Evolutionary conservation across 306 rosid genomes (phyloP), one percentile per base, ranked within the genome.

Genomic region (Corylus avellana): DNA sequence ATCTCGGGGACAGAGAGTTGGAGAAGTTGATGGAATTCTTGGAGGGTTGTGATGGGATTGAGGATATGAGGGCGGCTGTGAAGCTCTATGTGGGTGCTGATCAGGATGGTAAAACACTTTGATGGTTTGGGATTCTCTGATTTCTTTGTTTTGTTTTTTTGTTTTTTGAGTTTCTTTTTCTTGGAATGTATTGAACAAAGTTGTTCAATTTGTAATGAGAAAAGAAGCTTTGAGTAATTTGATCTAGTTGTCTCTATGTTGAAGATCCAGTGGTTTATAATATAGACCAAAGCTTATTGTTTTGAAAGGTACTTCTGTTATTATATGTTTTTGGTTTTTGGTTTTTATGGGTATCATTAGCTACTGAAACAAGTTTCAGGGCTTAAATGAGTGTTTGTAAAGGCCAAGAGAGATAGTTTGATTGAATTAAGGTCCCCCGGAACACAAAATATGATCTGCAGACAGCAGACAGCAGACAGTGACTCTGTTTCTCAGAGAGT

Each of bases 31-130:
- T 53, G 0, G 73, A 27, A 66, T 91, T 95, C 64, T 91, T 95
- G 46, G 78, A 80, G 68, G 88, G 77, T 1, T 76, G 67, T 22
- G 92, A 91, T 64, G 79, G 75, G 18, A 88, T 67, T 47, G 96
- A 90, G 55, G 99, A 95, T 54, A 87, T 86, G 89, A 91, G 99
- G 74, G 90, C 87, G 49, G 99, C 96, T 18, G 88, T 93, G 54
- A 91, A 89, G 79, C 56, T 77, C 3, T 89, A 80, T 44, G 39
- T 78, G 72, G 57, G 74, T 9, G 35, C 66, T 4, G 32, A 59
- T 59, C 66, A 20, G 0, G 25, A 29, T 11, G 17, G 11, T 18
- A 53, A 37, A 13, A 75, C 44, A 12, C 58, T 72, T 12, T 12
- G 58, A 47, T 71, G 42, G 37, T 12, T 10, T 22, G 57, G 77